Evolutionary conservation across 805 yeast species (phyloP).

Genomic region (Saccharomycopsis sp.): DNA sequence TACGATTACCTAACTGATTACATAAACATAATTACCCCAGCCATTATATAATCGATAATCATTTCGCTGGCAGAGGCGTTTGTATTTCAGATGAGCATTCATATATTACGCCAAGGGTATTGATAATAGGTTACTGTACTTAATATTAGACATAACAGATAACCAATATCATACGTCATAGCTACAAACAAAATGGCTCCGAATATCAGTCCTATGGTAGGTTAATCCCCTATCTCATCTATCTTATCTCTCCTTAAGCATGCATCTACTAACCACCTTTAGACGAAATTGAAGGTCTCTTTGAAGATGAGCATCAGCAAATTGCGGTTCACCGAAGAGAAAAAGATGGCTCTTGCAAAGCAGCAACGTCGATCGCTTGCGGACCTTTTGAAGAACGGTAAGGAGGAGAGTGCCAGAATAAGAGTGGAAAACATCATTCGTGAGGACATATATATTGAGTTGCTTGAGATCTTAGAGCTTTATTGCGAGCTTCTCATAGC

Average conservation of each 20-base stretch:
- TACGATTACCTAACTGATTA: background rate
- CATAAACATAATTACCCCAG: background rate
- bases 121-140: no score
- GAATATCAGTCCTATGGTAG: constrained; percentile 11
- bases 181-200: constrained; percentile 17
- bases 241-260: background rate
- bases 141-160: no score
- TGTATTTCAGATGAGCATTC: background rate
- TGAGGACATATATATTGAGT: constrained; percentile 74
- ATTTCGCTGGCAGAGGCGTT: background rate
- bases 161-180: no score
- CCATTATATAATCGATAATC: no score
- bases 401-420: constrained; percentile 76
- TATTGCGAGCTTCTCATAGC: constrained; percentile 80
- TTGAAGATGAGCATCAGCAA: constrained; percentile 65
- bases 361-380: constrained; percentile 68
- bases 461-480: constrained; percentile 71
- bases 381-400: constrained; percentile 59
- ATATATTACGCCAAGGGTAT: no score
- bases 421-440: constrained; percentile 79
- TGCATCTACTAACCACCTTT: background rate
- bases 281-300: constrained; percentile 30
- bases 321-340: constrained; percentile 63
- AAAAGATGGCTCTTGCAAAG: constrained; percentile 67
- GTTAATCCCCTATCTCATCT: constrained; percentile 3